Evolutionary conservation across 768 basidiomycete species (phyloP), one percentile per base, ranked within the genome.

Genomic region (Pulveroboletus sp.): DNA sequence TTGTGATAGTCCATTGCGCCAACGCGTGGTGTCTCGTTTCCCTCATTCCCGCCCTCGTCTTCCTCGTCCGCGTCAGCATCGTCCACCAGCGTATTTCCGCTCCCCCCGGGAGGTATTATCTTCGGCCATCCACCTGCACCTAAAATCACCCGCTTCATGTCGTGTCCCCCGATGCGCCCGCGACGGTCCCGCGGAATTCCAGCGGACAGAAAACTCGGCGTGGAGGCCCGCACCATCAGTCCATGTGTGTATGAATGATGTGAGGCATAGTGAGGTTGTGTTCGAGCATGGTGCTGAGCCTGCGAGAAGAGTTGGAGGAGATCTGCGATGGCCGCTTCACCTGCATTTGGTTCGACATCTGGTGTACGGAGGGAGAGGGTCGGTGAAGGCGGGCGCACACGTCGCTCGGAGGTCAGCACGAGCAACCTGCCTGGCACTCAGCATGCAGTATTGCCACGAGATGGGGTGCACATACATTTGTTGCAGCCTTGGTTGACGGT

Each of bases 151-250:
- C 50, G 53, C 40, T 57, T 65, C 50, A 64, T 40, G 26, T 67
- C 68, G 8, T 55, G 51, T 11, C 67, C 72, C 17, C 81, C 86
- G 50, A 91, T 83, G 18, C 89, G 78, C 10, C 89, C 89, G 32
- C 89, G 75, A 21, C 89, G 74, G 64, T 92, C 90, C 45, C 89
- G 77, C 21, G 90, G 89, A 10, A 79, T 70, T 7, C 82, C 84
- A 3, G 81, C 85, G 6, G 83, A 82, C 24, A 89, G 70, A 70
- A 91, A 90, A 39, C 79, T 84, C 0, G 84, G 83, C 0, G 83
- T 57, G 49, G 63, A 44, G 18, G 69, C 54, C 17, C 66, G 53
- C 58, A 57, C 39, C 50, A 59, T 35, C 62, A 66, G 46, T 55
- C 66, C 51, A 50, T 66, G 50, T 54, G 59, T 32, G 26, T 58